Base-by-base conservation (phyloP, 2,329 filamentous ascomycete genomes). In the Pseudogymnoascus sp. region DNA sequence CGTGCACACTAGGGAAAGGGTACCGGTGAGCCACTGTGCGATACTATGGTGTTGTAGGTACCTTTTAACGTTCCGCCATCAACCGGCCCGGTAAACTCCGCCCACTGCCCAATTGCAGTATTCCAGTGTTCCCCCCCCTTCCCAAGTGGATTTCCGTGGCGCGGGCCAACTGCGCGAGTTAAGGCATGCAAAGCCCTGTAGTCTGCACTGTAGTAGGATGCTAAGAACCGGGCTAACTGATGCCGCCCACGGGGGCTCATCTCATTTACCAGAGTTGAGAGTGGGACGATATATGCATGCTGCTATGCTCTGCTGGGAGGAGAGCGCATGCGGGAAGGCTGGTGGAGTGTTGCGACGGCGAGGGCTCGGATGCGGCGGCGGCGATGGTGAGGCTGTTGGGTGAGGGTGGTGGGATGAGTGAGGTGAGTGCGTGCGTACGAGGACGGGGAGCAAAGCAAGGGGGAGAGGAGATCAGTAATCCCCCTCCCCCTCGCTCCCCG, bases 381-480 rank as follows among this genome's bases (percentile, higher is more conserved):
- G 72, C 76, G 19, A 70, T 72, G 60, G 78, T 78, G 52, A 71
- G 68, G 61, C 78, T 75, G 58, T 76, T 77, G 2, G 74, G 0
- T 7, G 69, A 45, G 4, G 71, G 66, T 0, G 73, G 43, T 19
- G 23, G 21, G 11, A 4, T 26, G n/a, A 26, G 23, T 26, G 23
- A 26, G 23, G 23, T 26, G 23, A 26, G 23, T 4, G 23, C 23
- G 23, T 26, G 23, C 23, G 3, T 45, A 23, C 41, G 41, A 49
- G 12, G 21, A 29, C 12, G 21, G 1, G 5, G 21, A 29, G 21
- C 16, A 19, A 5, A 29, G 21, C 16, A 19, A 5, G 2, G 14
- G 4, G n/a, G 23, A 31, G 14, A 3, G 7, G n/a, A 52, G 23
- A 31, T 52, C 23, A 31, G 23, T 31, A 52, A 52, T 31, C 23